Base-by-base conservation (phyloP, 345 rosid genomes). In the Nephelium lappaceum region DNA sequence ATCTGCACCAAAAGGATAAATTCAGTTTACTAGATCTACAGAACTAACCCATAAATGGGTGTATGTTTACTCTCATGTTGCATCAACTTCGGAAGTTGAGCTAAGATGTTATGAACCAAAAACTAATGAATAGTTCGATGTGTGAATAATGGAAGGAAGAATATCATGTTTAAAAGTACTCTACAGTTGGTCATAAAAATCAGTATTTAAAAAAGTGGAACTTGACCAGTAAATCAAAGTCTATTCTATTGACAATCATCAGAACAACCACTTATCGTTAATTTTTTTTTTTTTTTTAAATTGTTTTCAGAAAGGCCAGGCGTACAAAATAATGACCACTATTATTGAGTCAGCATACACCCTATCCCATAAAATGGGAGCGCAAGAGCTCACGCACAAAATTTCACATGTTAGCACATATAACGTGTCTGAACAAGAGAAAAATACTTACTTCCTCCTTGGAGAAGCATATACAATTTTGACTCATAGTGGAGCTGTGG, bases 401-500 rank as follows among this genome's bases (percentile, higher is more conserved):
- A n/a, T 19, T 60, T 60, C 25, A 60, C 8, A 11, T 11, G 5
- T n/a, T 60, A 21, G 27, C 25, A 60, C 25, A 21, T 58, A 58
- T 53, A 53, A 53, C 0, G 27, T 21, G 27, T 6, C 11, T 21
- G 61, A 10, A 5, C 58, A 47, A 72, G 47, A 77, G n/a, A 68
- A 75, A 83, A 83, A 77, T 66, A 80, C 93, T 84, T 85, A 93
- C 97, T 91, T 79, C 95, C 95, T 84, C 97, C 97, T 85, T 90
- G 95, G 75, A 93, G 90, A 84, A 91, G 94, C 95, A 91, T 88
- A 81, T 93, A 93, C 80, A 93, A 84, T 83, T 91, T 93, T 0
- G 97, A 93, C 82, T 93, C 97, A 74, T 93, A 93, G 45, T 91
- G 95, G 81, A 93, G 97, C 81, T 93, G 97, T 6, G 97, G 97